Base-by-base conservation (phyloP, 1,284 basidiomycete species). In the Somion occarium region DNA sequence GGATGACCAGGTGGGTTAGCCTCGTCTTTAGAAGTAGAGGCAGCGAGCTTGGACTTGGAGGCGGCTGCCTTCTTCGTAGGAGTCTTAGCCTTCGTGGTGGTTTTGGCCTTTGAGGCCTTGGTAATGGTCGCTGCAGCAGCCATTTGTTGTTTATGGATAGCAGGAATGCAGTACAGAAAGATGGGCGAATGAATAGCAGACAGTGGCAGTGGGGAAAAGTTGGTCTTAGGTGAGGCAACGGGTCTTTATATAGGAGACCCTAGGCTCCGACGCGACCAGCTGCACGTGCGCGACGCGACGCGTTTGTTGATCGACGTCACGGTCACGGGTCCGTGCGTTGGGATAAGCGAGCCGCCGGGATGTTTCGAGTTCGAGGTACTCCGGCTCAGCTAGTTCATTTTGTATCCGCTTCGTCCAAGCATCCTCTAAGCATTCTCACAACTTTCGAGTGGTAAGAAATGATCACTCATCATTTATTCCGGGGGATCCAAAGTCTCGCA, bases 401-500 rank as follows among this genome's bases (percentile, higher is more conserved):
- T n/a, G n/a, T n/a, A n/a, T n/a, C n/a, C n/a, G n/a, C n/a, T n/a
- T n/a, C n/a, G n/a, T n/a, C n/a, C n/a, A n/a, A n/a, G n/a, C n/a
- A n/a, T n/a, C n/a, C n/a, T n/a, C n/a, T n/a, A n/a, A n/a, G n/a
- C n/a, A n/a, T n/a, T n/a, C n/a, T n/a, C n/a, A n/a, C n/a, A n/a
- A n/a, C n/a, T n/a, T n/a, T n/a, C n/a, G n/a, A n/a, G n/a, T n/a
- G n/a, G n/a, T n/a, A n/a, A n/a, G n/a, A n/a, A 5, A 18, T 9
- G 7, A 13, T 60, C 53, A 67, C 23, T 65, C 64, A 38, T 65
- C 63, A 52, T 60, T 58, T 34, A 53, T 59, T 12, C 51, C 56
- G 24, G 61, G 59, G n/a, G 53, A 48, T 47, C 63, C 67, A 44
- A 95, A 73, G 67, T 95, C 92, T 60, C 85, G 81, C 50, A 95